Evolutionary conservation across 2,329 filamentous ascomycete genomes (phyloP).

Genomic region (Alternaria alternata): DNA sequence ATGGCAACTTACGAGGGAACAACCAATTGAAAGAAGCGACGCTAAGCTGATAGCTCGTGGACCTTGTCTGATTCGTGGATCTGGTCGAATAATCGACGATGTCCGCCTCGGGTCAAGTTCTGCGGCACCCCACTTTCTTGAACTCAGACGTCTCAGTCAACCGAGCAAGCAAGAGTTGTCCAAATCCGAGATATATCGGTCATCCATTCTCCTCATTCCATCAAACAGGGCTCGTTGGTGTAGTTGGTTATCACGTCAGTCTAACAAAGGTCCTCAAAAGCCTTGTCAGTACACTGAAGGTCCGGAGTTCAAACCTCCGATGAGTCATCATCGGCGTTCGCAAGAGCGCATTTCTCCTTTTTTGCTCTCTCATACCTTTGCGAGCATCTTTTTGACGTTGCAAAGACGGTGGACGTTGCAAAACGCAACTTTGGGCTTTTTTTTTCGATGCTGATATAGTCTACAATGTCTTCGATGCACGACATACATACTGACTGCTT

Average conservation of each 20-base stretch:
- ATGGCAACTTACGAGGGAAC: no score
- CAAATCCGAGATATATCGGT: no score
- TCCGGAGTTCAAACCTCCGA: slow-evolving; percentile 22
- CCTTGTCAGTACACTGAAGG: slow-evolving; percentile 17
- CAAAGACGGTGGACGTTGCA: no score
- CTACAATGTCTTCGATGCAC: neutral
- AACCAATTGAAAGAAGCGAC: no score
- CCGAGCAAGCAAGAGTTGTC: no score
- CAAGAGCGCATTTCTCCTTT: neutral
- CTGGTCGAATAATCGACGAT: no score
- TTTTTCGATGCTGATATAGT: neutral
- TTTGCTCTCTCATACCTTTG: neutral
- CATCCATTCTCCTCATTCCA: neutral
- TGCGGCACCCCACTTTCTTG: neutral
- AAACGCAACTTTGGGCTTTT: neutral
- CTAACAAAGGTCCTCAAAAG: slow-evolving; percentile 44
- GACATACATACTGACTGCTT: neutral
- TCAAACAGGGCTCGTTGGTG: slow-evolving; percentile 47
- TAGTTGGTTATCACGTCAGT: slow-evolving; percentile 60
- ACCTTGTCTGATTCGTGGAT: neutral
- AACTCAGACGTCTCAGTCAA: no score
- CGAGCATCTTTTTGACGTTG: neutral
- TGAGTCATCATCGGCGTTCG: slow-evolving; percentile 11
- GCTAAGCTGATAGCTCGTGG: neutral
- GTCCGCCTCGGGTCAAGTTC: neutral